Evolutionary conservation across 1,284 basidiomycete genomes (phyloP).

Genomic region (Moesziomyces globuligerus): DNA sequence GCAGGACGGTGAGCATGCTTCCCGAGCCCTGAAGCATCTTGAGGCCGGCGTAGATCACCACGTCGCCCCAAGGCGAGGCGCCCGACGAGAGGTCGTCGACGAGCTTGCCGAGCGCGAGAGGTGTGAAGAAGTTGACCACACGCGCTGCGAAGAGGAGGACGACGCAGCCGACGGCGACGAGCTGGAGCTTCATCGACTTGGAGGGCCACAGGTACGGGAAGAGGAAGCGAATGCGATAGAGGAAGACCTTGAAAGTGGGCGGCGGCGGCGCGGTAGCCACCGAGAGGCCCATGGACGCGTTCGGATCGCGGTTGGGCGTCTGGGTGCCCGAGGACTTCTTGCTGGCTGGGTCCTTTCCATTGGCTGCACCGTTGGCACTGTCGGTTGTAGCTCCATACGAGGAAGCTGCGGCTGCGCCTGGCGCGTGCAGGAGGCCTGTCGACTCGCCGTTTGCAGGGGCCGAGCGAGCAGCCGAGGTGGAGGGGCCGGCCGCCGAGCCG

Average conservation of each 20-base stretch:
- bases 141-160: conserved; percentile 78
- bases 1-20: conserved; percentile 61
- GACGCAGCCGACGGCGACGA: conserved; percentile 77
- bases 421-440: conserved; percentile 30
- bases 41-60: conserved; percentile 65
- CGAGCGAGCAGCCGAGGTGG: conserved; percentile 18
- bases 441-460: conserved; percentile 27
- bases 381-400: conserved; percentile 39
- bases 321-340: conserved; percentile 25
- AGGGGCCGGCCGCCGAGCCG: conserved; percentile 7
- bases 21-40: conserved; percentile 69
- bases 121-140: conserved; percentile 78
- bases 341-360: background rate
- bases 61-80: conserved; percentile 52
- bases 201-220: conserved; percentile 85
- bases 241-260: conserved; percentile 56
- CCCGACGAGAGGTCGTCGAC: conserved; percentile 69
- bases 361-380: conserved; percentile 10
- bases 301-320: conserved; percentile 43
- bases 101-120: conserved; percentile 77
- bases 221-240: conserved; percentile 72
- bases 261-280: conserved; percentile 54
- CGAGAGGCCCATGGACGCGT: conserved; percentile 61
- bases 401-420: conserved; percentile 9
- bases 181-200: conserved; percentile 75